A percentile compares a stretch with the other conserved stretches of the same genome.
phyloP scores from a whole-genome alignment of 768 basidiomycete genomes.

The Butyriboletus loyo region DNA sequence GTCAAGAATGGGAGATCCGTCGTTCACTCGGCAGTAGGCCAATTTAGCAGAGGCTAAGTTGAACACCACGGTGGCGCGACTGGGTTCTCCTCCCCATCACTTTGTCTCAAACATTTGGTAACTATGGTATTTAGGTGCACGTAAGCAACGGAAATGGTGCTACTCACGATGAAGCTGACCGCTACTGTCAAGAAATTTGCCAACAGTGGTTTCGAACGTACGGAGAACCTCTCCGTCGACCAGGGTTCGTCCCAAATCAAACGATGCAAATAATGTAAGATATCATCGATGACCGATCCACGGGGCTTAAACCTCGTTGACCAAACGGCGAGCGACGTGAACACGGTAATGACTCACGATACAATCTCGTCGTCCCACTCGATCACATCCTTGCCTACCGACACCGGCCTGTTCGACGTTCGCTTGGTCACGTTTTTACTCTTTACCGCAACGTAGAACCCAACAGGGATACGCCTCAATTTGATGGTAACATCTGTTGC shows the following conservation, averaged over 20 bases:
- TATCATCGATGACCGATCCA: neutral
- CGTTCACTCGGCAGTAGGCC: neutral
- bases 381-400: neutral
- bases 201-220: neutral
- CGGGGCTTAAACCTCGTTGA: neutral
- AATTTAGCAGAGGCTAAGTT: neutral
- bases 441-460: neutral
- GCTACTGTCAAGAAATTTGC: neutral
- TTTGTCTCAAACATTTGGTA: neutral
- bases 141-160: neutral
- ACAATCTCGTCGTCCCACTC: neutral
- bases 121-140: neutral
- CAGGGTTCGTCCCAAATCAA: neutral
- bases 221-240: neutral
- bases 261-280: neutral
- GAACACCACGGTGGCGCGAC: neutral
- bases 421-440: neutral
- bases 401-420: neutral
- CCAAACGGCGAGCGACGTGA: neutral
- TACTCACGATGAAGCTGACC: neutral
- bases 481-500: neutral
- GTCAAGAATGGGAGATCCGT: neutral
- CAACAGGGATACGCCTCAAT: neutral
- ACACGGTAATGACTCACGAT: neutral
- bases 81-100: neutral